Evolutionary conservation across 306 rosid genomes (phyloP), one percentile per base, ranked within the genome.

Genomic region (Medicago lupulina): DNA sequence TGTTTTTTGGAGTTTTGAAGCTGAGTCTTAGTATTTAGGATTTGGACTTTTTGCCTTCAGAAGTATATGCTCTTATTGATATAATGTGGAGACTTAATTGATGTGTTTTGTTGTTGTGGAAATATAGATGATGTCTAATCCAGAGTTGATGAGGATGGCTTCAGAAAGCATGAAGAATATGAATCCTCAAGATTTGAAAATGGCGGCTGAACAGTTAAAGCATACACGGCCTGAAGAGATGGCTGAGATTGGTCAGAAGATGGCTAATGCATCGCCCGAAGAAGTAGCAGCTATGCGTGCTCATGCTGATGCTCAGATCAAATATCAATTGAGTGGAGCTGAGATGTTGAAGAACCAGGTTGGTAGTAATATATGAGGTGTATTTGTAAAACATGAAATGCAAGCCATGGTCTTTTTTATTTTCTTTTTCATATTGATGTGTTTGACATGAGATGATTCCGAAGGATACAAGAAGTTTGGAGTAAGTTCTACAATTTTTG

Each of bases 121-220:
- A 67, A 78, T 87, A 82, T 81, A 92, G 99, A 88, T 95, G 99
- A 95, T 92, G 97, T 68, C 96, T 31, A 95, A 95, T 85, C 99
- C 99, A 3, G 97, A 92, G 4, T 74, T 95, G 71, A 80, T 95
- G 89, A 90, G 58, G 92, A 89, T 92, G 99, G 99, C 98, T 9
- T 84, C 97, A 0, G 99, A 95, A 75, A 85, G 97, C 88, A 95
- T 95, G 97, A 89, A 92, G 87, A 89, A 84, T 83, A 84, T 95
- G 93, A 87, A 81, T 67, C 78, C 97, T 9, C 92, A 95, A 71
- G 98, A 95, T 83, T 87, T 90, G 64, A 92, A 83, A 70, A 39
- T 76, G 36, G 99, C 98, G 70, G 97, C 97, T 0, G 97, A 95
- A 50, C 97, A 92, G 85, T 82, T 95, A 80, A 92, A 92, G 86